Percentiles rank a stretch among this genome's conserved stretches.
Evolutionary conservation across 75 land plant species (phyloP).

Genomic region (Pinus albicaulis): DNA sequence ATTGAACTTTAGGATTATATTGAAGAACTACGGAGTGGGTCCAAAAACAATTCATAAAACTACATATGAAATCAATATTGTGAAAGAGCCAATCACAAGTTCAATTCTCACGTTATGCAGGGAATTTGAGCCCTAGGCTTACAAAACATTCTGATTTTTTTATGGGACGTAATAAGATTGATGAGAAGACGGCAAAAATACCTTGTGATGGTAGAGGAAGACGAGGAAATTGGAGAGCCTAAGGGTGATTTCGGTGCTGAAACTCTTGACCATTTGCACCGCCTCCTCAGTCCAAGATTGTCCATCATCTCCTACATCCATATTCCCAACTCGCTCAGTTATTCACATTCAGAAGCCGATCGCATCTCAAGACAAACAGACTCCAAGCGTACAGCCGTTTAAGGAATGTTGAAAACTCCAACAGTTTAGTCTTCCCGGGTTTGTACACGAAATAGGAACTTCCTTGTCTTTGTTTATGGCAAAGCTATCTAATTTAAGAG

Average conservation of each 20-base stretch:
- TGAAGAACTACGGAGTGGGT: neutral
- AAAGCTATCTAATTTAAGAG: too few species aligned
- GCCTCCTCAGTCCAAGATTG: conserved; percentile 1
- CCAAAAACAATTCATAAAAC: neutral
- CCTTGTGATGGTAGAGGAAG: neutral
- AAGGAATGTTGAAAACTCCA: too few species aligned
- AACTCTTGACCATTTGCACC: neutral
- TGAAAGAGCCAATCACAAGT: too few species aligned
- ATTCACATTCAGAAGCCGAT: too few species aligned
- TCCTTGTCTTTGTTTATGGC: too few species aligned
- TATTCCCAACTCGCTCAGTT: neutral
- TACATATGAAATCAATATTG: neutral
- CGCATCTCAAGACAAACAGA: too few species aligned
- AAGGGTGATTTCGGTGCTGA: neutral
- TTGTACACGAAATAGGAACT: too few species aligned
- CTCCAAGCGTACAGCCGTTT: too few species aligned
- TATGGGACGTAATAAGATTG: neutral
- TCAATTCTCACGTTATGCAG: too few species aligned
- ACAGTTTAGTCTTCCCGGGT: too few species aligned
- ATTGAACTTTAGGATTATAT: neutral
- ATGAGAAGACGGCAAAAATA: neutral
- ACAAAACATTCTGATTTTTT: neutral
- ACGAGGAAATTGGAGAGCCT: neutral
- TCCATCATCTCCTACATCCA: neutral
- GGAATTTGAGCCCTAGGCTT: neutral